These are phyloP conservation scores for Daldinia caldariorum DNA, from an alignment of 495 filamentous ascomycete genomes.

Conservation along the genomic window DNA sequence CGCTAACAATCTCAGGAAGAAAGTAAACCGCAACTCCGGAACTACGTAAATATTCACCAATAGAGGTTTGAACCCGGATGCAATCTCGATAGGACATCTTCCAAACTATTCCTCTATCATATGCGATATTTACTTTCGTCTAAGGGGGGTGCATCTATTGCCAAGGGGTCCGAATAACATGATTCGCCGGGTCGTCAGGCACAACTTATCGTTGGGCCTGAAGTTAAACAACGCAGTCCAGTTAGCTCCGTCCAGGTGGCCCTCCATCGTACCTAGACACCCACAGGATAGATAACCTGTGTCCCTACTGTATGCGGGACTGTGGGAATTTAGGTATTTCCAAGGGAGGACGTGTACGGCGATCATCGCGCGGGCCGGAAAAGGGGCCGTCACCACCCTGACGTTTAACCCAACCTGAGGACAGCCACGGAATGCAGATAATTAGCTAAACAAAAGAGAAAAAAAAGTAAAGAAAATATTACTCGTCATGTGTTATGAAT, in stretches of 20 bases:
- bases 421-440: slow-evolving; percentile 4
- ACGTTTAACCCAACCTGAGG: slow-evolving; percentile 20
- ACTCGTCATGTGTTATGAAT: background rate
- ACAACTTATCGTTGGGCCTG: slow-evolving; percentile 37
- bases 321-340: slow-evolving; percentile 23
- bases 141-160: slow-evolving; percentile 30
- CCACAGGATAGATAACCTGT: slow-evolving; percentile 19
- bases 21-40: background rate
- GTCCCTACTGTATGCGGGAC: slow-evolving; percentile 24
- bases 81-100: slow-evolving; percentile 2
- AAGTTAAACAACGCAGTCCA: slow-evolving; percentile 28
- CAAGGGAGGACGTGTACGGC: slow-evolving; percentile 39
- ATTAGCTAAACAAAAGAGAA: slow-evolving; percentile 17
- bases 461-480: background rate
- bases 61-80: slow-evolving; percentile 3
- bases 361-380: slow-evolving; percentile 33
- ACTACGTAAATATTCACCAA: slow-evolving; percentile 24
- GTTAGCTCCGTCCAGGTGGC: slow-evolving; percentile 38
- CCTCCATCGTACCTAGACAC: slow-evolving; percentile 2
- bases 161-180: slow-evolving; percentile 17
- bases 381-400: slow-evolving; percentile 31
- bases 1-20: background rate
- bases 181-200: slow-evolving; percentile 43
- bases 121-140: slow-evolving; percentile 6
- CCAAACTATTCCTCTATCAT: slow-evolving; percentile 4